These are phyloP conservation scores for Kwoniella pini DNA, from an alignment of 768 basidiomycete species.

Conservation along the genomic window DNA sequence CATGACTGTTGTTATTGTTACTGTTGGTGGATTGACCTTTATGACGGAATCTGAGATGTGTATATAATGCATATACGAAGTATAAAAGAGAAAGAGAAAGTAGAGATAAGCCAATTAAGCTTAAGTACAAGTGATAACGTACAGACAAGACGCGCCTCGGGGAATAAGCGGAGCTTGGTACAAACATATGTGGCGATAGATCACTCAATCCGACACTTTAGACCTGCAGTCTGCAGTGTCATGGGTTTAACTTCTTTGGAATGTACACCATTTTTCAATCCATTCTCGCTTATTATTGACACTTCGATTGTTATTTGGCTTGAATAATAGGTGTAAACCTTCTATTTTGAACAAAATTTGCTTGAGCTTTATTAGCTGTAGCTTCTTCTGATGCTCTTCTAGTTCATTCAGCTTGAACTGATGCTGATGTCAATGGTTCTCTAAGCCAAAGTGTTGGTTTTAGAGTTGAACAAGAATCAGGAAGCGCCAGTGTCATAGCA, in stretches of 20 bases:
- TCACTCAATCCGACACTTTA: not conserved
- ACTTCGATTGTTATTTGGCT: not conserved
- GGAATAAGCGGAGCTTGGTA: no score
- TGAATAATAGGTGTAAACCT: not conserved
- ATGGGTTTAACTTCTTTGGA: not conserved
- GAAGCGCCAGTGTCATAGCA: slow-evolving; percentile 23
- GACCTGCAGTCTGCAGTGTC: slow-evolving; percentile 7
- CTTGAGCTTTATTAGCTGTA: not conserved
- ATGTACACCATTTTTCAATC: slow-evolving; percentile 5
- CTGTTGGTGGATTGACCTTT: no score
- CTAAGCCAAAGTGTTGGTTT: slow-evolving; percentile 24
- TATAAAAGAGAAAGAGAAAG: no score
- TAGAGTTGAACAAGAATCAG: slow-evolving; percentile 13
- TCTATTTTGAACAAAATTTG: not conserved
- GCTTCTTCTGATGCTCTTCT: not conserved
- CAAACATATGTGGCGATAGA: no score
- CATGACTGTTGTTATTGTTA: not conserved
- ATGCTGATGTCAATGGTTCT: slow-evolving; percentile 1
- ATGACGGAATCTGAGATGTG: no score
- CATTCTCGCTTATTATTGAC: not conserved
- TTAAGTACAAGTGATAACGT: no score
- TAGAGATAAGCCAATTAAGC: no score
- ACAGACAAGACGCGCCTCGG: no score
- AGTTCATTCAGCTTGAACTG: slow-evolving; percentile 3
- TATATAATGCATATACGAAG: no score